Base-by-base conservation (phyloP, 106 monocot genomes). In the Acorus gramineus region DNA sequence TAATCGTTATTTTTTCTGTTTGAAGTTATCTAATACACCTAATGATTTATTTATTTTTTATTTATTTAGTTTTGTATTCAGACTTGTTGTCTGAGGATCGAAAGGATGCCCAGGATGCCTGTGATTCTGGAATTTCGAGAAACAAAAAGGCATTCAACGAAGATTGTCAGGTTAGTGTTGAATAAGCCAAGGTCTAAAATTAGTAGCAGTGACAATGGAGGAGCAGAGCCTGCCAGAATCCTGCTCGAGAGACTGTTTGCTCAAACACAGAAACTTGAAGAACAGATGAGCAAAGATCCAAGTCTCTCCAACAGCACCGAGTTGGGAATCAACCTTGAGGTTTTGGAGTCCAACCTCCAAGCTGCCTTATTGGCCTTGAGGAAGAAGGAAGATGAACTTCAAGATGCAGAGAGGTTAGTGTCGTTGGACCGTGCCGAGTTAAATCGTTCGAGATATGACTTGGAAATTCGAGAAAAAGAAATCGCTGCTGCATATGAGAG, bases 341-440 rank as follows among this genome's bases (percentile, higher is more conserved):
- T 73, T 43, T 67, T 86, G 61, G 82, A 82, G 58, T 61, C 79
- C 44, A 79, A 79, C 13, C 56, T 86, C 65, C 67, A 74, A 60
- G 76, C 55, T 61, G 82, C 79, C 42, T 68, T 86, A 47, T 79
- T 57, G 45, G 55, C 78, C 62, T 60, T 80, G 49, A 80, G 53
- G 68, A 83, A 63, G 48, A 80, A 69, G 70, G 82, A 83, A 11
- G 78, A 67, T 62, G 86, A 83, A 43, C 80, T 86, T 65, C 59
- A 77, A 52, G 65, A 68, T 61, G 82, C 80, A 4, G 86, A 86
- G 64, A 71, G 47, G 50, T 74, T 57, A 47, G 61, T 86, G 42
- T 65, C 72, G n/a, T 50, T 69, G 7, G 82, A 86, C 47, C 68
- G 57, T 44, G 55, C 59, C 2, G 67, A 71, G 46, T 53, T 86